These are phyloP conservation scores for Agroathelia rolfsii DNA, from an alignment of 1,284 basidiomycete genomes.

Conservation along the genomic window DNA sequence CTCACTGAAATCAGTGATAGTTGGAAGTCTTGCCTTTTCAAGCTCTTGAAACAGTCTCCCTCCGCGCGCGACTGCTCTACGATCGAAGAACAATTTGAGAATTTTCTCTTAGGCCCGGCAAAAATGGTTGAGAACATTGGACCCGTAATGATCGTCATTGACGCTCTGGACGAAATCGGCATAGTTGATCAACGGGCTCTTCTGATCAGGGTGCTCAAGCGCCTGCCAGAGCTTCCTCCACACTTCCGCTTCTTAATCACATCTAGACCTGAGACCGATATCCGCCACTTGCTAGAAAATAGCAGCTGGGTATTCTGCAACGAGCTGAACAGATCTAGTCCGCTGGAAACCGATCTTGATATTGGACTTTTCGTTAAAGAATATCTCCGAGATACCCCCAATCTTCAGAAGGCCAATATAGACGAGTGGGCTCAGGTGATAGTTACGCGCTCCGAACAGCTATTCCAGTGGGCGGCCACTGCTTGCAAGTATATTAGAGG, in stretches of 20 bases:
- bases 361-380: background rate
- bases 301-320: background rate
- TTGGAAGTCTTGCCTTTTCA: no score
- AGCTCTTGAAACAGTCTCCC: no score
- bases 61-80: no score
- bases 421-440: background rate
- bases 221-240: background rate
- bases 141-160: background rate
- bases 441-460: background rate
- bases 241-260: slow-evolving; percentile 1
- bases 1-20: no score
- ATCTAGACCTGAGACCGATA: background rate
- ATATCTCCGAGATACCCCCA: background rate
- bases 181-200: no score
- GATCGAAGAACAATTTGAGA: no score
- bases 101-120: no score
- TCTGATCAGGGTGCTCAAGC: no score
- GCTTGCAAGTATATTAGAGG: no score
- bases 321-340: no score
- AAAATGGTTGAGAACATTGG: background rate
- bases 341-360: background rate
- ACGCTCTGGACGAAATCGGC: slow-evolving; percentile 1
- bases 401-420: background rate
- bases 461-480: no score
- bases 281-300: background rate